phyloP scores from a whole-genome alignment of 1,284 basidiomycete species.

The Schizophyllum amplum region DNA sequence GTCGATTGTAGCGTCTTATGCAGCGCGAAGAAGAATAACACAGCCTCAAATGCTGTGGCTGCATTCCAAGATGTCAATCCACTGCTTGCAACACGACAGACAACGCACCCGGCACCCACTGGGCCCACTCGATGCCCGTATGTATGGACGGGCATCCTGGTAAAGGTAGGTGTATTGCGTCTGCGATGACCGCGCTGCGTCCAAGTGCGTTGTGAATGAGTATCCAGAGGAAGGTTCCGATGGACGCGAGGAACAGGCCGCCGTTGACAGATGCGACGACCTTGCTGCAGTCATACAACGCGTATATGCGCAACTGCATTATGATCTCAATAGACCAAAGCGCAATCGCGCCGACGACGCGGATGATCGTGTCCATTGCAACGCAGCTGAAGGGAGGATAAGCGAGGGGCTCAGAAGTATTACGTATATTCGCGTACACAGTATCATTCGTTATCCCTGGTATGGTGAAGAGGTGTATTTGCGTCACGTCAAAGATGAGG shows the following conservation, averaged over 20 bases:
- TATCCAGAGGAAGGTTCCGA: constrained; percentile 28
- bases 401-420: background rate
- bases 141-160: constrained; percentile 35
- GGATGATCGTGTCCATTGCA: constrained; percentile 27
- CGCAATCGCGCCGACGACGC: constrained; percentile 29
- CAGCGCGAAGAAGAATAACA: constrained; percentile 3
- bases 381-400: constrained; percentile 22
- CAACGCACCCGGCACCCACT: constrained; percentile 26
- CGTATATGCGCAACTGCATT: constrained; percentile 33
- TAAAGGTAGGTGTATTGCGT: constrained; percentile 26
- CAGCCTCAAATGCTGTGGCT: constrained; percentile 3
- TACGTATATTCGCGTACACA: constrained; percentile 21
- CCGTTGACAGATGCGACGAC: constrained; percentile 26
- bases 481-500: constrained; percentile 30
- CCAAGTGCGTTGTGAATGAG: constrained; percentile 24
- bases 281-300: constrained; percentile 27
- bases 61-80: background rate
- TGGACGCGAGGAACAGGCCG: constrained; percentile 26
- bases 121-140: constrained; percentile 32
- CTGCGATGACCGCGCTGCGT: constrained; percentile 22
- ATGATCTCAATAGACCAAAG: constrained; percentile 35
- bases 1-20: background rate
- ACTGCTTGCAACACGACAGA: background rate
- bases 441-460: constrained; percentile 22
- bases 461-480: constrained; percentile 31